Conservation (phyloP, 345 rosid genomes). For the Psidium guajava region DNA sequence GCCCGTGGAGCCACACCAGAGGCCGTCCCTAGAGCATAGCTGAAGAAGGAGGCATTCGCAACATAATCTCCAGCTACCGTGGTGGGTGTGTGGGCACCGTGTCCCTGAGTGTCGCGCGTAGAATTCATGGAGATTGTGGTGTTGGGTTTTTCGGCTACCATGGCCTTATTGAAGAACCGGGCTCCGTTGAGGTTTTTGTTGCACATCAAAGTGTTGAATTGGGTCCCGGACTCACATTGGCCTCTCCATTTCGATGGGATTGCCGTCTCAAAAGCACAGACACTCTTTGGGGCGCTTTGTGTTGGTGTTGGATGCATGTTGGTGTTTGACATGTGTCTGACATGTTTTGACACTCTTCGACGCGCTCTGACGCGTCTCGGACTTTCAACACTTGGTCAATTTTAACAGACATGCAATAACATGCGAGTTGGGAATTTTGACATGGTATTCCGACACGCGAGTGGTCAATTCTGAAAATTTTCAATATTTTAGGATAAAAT, state of each 20-base stretch:
- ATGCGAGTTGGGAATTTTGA: too few relatives aligned
- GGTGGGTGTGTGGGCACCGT: constrained; percentile 45
- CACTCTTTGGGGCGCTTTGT: too few relatives aligned
- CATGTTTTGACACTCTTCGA: too few relatives aligned
- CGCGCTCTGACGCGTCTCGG: too few relatives aligned
- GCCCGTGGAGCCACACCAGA: constrained; percentile 34
- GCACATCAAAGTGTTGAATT: constrained; percentile 35
- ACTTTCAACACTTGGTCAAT: too few relatives aligned
- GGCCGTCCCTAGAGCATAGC: constrained; percentile 38
- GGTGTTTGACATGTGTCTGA: too few relatives aligned
- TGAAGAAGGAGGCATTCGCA: constrained; percentile 20
- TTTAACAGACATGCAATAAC: too few relatives aligned
- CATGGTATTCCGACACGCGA: too few relatives aligned
- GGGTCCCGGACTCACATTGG: constrained; percentile 21
- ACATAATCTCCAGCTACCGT: constrained; percentile 35
- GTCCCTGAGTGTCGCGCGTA: constrained; percentile 28
- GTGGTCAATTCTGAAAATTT: too few relatives aligned
- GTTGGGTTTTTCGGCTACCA: constrained; percentile 16
- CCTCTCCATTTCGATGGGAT: constrained; percentile 39
- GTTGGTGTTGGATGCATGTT: too few relatives aligned
- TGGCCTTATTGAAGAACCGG: constrained; percentile 29
- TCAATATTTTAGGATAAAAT: too few relatives aligned
- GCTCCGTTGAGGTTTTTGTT: constrained; percentile 49
- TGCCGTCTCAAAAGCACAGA: background rate
- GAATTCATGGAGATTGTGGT: constrained; percentile 29